Base-by-base conservation (phyloP, 73 alveolate genomes). In the Paramecium bursaria region DNA sequence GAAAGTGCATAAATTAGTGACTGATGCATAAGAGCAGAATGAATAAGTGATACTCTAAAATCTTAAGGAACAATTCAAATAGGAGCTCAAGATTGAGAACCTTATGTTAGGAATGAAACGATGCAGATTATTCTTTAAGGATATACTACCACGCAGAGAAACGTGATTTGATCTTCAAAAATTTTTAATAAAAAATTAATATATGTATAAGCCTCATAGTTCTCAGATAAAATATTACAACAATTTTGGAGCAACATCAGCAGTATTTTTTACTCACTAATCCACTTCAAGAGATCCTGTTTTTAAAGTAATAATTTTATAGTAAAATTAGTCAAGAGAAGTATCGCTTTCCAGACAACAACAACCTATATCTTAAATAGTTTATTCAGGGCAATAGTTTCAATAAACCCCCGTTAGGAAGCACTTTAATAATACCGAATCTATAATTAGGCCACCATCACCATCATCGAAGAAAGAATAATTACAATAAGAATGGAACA, bases 401-500 rank as follows among this genome's bases (percentile, higher is more conserved):
- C 33, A 67, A 27, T 54, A 25, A 22, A 14, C 33, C 27, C 82
- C 82, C 33, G 14, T 33, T 22, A 33, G 11, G 9, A n/a, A 50
- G n/a, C n/a, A n/a, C n/a, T 22, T 22, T 19, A 25, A 42, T 39
- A 30, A 29, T 17, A 67, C 26, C 13, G 44, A 25, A 14, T 39
- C 33, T 21, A 67, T 42, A 42, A 21, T 57, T 25, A 67, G 73
- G 14, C 25, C 19, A 14, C 73, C 73, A 50, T 50, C 73, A 7
- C 73, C 73, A 50, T 22, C 6, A 22, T 67, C 44, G 3, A 67
- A 35, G 48, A 67, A 67, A 2, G 82, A 67, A 42, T 42, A 67
- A 67, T 19, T 67, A 57, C 60, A 67, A 31, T 39, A 67, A 15
- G 82, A 67, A 21, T 67, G 82, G 82, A 67, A 67, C 27, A 67